Base-by-base conservation (phyloP, 208 protist species). In the Acanthamoeba royreba region DNA sequence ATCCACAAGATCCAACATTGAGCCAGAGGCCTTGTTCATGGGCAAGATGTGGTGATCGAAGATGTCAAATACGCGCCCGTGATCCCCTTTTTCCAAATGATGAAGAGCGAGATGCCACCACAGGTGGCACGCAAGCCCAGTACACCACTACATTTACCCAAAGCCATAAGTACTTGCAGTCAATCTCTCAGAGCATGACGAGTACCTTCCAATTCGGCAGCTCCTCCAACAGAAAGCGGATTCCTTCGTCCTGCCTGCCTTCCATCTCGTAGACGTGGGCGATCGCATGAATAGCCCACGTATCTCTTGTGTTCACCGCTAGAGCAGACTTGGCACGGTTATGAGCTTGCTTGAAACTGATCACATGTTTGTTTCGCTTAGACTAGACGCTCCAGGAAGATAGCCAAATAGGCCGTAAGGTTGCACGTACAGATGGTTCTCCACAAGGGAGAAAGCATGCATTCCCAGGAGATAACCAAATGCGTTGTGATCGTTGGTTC, bases 261-360 rank as follows among this genome's bases (percentile, higher is more conserved):
- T 40, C 11, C 81, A 88, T 88, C 47, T 88, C 81, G 46, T 88
- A 38, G 11, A 88, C 81, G 52, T 88, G 81, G 4, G 81, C 81
- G 1, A 88, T 7, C 8, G 81, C 81, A 9, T 88, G 81, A 7
- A 88, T 63, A 9, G 81, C 42, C 81, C 81, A 88, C 3, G 81
- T 38, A 11, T 88, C 81, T 17, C 33, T 88, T 22, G 47, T 43
- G 81, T 88, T 88, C 2, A 88, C 25, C n/a, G 45, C n/a, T 4
- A 88, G 33, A 3, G 81, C 81, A 8, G 45, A 17, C 31, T 40
- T 53, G 0, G 47, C 81, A n/a, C 47, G 17, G 35, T 38, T 55
- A 43, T 88, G 46, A 31, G 81, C 81, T 42, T 88, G 45, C 38
- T 42, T 81, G 33, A n/a, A 33, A 81, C 15, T 43, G 35, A 38